Percentiles rank a stretch among this genome's conserved stretches.
These are phyloP conservation scores for Penicillium sp. DNA, from an alignment of 2,329 filamentous ascomycete species.

Conservation along the genomic window DNA sequence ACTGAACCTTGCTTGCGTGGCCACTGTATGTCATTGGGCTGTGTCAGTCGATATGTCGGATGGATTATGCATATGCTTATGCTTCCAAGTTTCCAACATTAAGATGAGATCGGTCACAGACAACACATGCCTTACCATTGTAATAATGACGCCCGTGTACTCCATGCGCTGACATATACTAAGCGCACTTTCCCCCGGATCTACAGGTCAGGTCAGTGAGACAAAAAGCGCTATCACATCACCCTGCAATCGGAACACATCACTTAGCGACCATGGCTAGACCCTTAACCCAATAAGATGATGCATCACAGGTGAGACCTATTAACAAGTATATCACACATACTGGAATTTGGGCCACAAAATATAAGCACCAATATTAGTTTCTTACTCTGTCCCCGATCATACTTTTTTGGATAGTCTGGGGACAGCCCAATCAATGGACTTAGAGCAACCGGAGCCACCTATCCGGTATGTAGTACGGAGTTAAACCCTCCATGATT, in stretches of 20 bases:
- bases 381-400: neutral
- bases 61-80: constrained; percentile 14
- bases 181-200: constrained; percentile 15
- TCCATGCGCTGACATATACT: constrained; percentile 2
- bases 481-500: neutral
- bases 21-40: constrained; percentile 9
- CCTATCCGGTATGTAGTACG: constrained; percentile 2
- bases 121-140: neutral
- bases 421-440: constrained; percentile 11
- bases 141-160: constrained; percentile 3
- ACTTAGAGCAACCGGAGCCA: constrained; percentile 8
- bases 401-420: neutral
- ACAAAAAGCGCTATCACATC: constrained; percentile 22
- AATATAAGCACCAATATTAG: neutral
- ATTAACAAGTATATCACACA: constrained; percentile 2
- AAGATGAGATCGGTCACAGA: constrained; percentile 18
- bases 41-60: constrained; percentile 20
- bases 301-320: constrained; percentile 15
- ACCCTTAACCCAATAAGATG: constrained; percentile 21
- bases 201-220: constrained; percentile 14
- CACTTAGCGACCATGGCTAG: constrained; percentile 24
- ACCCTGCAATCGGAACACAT: constrained; percentile 25
- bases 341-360: constrained; percentile 4
- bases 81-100: neutral
- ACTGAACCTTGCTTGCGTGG: constrained; percentile 23